phyloP scores from a whole-genome alignment of 2,329 filamentous ascomycete genomes.

The Graphilbum sp. region DNA sequence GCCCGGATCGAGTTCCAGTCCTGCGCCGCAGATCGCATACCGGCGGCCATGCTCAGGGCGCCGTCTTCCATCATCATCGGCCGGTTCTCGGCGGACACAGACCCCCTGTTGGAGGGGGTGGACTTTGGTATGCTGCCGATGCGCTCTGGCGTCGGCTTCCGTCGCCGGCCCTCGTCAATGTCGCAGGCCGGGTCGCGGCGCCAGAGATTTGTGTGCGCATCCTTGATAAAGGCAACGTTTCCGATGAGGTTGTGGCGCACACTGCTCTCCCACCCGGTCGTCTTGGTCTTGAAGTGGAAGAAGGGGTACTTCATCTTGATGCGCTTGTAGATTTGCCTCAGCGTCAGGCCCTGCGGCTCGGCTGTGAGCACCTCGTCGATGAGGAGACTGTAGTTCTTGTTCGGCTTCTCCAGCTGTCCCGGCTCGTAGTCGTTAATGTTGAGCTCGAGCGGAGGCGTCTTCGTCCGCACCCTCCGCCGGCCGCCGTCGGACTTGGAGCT shows the following conservation, averaged over 20 bases:
- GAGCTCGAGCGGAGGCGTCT: constrained; percentile 42
- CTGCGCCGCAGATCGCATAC: too few relatives aligned
- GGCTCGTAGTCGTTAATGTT: constrained; percentile 37
- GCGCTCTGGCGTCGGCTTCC: constrained; percentile 24
- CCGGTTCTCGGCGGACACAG: too few relatives aligned
- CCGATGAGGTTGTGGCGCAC: constrained; percentile 48
- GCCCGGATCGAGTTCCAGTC: too few relatives aligned
- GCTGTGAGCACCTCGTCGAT: constrained; percentile 43
- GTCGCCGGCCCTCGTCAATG: constrained; percentile 44
- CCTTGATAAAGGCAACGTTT: constrained; percentile 43
- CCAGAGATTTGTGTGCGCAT: constrained; percentile 39
- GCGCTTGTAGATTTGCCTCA: constrained; percentile 48
- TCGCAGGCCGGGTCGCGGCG: constrained; percentile 40
- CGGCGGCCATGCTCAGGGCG: too few relatives aligned
- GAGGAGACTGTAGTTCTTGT: constrained; percentile 44
- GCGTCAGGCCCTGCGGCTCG: constrained; percentile 34
- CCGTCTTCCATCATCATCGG: too few relatives aligned
- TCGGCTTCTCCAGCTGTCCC: constrained; percentile 43
- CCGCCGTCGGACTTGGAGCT: constrained; percentile 24
- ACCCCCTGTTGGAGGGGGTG: too few relatives aligned
- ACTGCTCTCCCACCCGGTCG: constrained; percentile 50
- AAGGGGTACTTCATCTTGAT: constrained; percentile 41
- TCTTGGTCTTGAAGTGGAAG: constrained; percentile 43
- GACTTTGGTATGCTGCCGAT: neutral
- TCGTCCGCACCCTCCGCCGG: constrained; percentile 46